Evolutionary conservation across 208 protist genomes (phyloP).

Genomic region (Trypanosoma congolense): DNA sequence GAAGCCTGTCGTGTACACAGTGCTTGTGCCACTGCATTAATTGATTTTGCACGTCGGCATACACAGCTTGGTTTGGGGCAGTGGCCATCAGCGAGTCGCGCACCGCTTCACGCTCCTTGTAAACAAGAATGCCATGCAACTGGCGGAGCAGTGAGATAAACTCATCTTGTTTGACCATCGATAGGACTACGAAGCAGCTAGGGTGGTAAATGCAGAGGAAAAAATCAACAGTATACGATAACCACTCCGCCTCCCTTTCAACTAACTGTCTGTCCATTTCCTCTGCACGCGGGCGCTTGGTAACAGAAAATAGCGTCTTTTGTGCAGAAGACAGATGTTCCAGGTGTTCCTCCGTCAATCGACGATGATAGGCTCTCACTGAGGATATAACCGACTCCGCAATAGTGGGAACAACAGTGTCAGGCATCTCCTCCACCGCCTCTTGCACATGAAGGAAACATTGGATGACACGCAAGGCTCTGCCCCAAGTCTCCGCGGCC

Average conservation of each 20-base stretch:
- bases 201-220: conserved; percentile 53
- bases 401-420: conserved; percentile 2
- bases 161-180: conserved; percentile 37
- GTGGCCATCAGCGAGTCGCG: neutral
- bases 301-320: neutral
- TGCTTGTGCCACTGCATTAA: conserved; percentile 13
- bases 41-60: neutral
- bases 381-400: conserved; percentile 3
- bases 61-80: neutral
- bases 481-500: conserved; percentile 10
- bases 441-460: conserved; percentile 15
- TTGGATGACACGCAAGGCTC: conserved; percentile 14
- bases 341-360: conserved; percentile 18
- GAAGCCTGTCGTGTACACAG: conserved; percentile 8
- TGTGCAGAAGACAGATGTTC: conserved; percentile 3
- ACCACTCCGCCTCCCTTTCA: conserved; percentile 6
- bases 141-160: conserved; percentile 33
- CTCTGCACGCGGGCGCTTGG: neutral
- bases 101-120: conserved; percentile 8
- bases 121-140: conserved; percentile 27
- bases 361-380: conserved; percentile 7
- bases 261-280: neutral
- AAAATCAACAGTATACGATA: conserved; percentile 15
- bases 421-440: conserved; percentile 12
- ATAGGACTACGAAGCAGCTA: conserved; percentile 59